A percentile compares a stretch with the other conserved stretches of the same genome.
These are phyloP conservation scores for Penicillium vulpinum DNA, from an alignment of 2,329 filamentous ascomycete genomes.

Conservation along the genomic window DNA sequence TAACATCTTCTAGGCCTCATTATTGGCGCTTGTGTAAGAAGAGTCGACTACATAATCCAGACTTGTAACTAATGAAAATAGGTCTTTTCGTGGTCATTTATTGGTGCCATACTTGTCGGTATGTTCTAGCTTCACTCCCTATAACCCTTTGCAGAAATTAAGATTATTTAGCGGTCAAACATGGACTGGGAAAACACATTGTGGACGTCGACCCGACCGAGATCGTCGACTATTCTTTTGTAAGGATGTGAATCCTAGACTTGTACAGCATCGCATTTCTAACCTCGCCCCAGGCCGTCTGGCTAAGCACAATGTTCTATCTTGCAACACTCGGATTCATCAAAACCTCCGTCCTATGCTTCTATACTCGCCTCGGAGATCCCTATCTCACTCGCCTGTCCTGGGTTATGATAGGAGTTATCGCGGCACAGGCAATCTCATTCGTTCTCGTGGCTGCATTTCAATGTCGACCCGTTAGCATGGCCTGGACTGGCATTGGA, in stretches of 20 bases:
- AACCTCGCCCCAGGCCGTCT: constrained; percentile 38
- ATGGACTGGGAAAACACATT: constrained; percentile 22
- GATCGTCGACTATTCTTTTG: constrained; percentile 21
- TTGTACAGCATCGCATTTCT: neutral
- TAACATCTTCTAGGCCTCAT: constrained; percentile 30
- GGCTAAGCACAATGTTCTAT: constrained; percentile 53
- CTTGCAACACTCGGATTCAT: constrained; percentile 50
- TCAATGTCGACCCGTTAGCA: constrained; percentile 45
- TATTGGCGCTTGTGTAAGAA: constrained; percentile 31
- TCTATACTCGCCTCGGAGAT: constrained; percentile 49
- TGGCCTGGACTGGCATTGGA: constrained; percentile 41
- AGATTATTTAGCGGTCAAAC: constrained; percentile 17
- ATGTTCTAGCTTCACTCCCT: constrained; percentile 7
- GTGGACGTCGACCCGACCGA: constrained; percentile 11
- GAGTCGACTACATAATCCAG: neutral
- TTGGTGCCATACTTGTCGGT: constrained; percentile 37
- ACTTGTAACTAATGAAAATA: constrained; percentile 14
- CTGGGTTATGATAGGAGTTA: constrained; percentile 43
- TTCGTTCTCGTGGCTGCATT: constrained; percentile 48
- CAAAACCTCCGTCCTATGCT: constrained; percentile 50
- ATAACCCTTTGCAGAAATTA: neutral
- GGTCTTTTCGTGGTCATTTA: constrained; percentile 39
- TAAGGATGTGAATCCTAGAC: constrained; percentile 1
- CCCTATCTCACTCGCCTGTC: constrained; percentile 37
- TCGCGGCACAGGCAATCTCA: constrained; percentile 42